phyloP scores from a whole-genome alignment of 345 rosid genomes.

The Hirschfeldia incana region DNA sequence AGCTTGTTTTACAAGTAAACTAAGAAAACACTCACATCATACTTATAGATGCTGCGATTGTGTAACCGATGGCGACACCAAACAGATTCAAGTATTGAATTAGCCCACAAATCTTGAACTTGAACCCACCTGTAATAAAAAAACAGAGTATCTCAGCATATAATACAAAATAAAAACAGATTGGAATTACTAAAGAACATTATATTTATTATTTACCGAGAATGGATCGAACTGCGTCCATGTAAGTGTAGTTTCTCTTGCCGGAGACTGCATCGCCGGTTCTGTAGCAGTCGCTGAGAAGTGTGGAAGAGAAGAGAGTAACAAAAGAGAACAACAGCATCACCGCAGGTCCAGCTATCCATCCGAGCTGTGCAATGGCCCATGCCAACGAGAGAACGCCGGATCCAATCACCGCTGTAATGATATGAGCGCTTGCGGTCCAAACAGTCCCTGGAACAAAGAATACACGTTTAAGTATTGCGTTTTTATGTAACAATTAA shows the following conservation, averaged over 20 bases:
- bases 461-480: background rate
- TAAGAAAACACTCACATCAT: constrained; percentile 56
- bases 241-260: constrained; percentile 76
- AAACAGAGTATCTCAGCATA: background rate
- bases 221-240: constrained; percentile 70
- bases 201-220: constrained; percentile 49
- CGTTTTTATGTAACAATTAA: background rate
- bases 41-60: constrained; percentile 81
- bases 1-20: background rate
- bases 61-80: constrained; percentile 68
- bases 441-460: constrained; percentile 61
- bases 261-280: constrained; percentile 60
- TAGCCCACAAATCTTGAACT: constrained; percentile 64
- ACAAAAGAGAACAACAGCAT: constrained; percentile 72
- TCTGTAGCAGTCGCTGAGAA: constrained; percentile 75
- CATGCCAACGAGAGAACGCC: constrained; percentile 85
- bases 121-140: constrained; percentile 56
- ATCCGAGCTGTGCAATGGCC: constrained; percentile 88
- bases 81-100: constrained; percentile 72
- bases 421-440: constrained; percentile 84
- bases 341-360: constrained; percentile 81
- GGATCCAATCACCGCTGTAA: constrained; percentile 87
- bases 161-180: background rate
- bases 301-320: constrained; percentile 67
- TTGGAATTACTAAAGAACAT: background rate